Evolutionary conservation across 163 green algal species (phyloP).

Genomic region (Scenedesmus sp.): DNA sequence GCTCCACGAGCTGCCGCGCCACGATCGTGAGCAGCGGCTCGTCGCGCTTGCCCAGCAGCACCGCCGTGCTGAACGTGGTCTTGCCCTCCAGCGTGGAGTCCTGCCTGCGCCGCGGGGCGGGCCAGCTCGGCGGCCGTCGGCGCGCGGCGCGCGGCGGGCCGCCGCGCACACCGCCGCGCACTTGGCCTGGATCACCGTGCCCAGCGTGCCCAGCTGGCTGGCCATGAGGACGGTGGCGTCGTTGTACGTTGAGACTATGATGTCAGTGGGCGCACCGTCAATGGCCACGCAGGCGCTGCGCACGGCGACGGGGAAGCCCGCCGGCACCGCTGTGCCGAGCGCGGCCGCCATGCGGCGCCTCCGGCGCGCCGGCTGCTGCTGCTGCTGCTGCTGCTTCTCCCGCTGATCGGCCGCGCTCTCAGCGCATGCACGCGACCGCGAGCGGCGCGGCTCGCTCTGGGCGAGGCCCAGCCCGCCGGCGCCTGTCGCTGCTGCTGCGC

Average conservation of each 20-base stretch:
- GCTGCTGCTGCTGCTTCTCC: background rate
- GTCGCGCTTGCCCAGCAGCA: conserved; percentile 58
- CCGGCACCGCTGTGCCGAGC: too few species aligned
- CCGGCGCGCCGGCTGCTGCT: too few species aligned
- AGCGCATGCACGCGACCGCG: too few species aligned
- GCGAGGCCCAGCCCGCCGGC: too few species aligned
- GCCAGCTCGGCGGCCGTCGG: too few species aligned
- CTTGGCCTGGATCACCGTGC: conserved; percentile 55
- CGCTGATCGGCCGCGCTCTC: background rate
- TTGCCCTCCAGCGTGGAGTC: conserved; percentile 54
- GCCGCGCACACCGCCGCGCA: background rate
- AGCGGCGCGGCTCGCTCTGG: too few species aligned
- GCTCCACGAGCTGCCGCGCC: conserved; percentile 52
- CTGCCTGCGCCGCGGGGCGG: conserved; percentile 34
- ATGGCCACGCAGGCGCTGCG: conserved; percentile 16
- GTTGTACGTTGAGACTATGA: conserved; percentile 50
- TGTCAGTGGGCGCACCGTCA: conserved; percentile 37
- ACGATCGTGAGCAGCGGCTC: conserved; percentile 51
- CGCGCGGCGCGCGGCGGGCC: too few species aligned
- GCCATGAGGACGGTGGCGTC: conserved; percentile 56
- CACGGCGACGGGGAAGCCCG: conserved; percentile 39
- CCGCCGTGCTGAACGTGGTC: conserved; percentile 48
- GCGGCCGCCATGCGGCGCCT: too few species aligned
- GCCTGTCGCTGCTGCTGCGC: too few species aligned
- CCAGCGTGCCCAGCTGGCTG: conserved; percentile 56